Evolutionary conservation across 179 eudicot species (phyloP).

Genomic region (Amaranthus tricolor): DNA sequence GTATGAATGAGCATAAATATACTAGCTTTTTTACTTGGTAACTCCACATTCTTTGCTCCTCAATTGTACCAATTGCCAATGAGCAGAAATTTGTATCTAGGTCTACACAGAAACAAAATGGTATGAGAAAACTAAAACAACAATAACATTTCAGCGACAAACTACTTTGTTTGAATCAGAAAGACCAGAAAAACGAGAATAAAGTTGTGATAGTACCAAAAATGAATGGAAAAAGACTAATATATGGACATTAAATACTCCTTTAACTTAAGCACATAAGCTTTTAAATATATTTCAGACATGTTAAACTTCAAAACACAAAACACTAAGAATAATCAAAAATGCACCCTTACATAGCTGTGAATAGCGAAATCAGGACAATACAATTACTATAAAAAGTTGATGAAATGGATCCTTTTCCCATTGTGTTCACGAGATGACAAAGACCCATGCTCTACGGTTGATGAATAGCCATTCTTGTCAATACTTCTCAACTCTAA

Average conservation of each 20-base stretch:
- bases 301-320: not conserved
- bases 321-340: not conserved
- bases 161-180: not conserved
- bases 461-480: not conserved
- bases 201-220: not conserved
- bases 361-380: not conserved
- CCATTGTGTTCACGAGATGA: not conserved
- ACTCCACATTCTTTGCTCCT: constrained; percentile 64
- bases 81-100: constrained; percentile 58
- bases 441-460: too few species aligned
- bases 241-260: not conserved
- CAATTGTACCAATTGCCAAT: constrained; percentile 56
- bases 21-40: constrained; percentile 75
- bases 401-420: not conserved
- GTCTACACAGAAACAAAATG: constrained; percentile 48
- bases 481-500: not conserved
- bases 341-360: not conserved
- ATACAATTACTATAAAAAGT: not conserved
- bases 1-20: constrained; percentile 63
- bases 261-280: not conserved
- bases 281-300: not conserved
- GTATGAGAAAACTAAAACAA: constrained; percentile 7
- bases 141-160: not conserved
- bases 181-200: constrained; percentile 5
- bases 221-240: not conserved